Conservation (phyloP, 805 yeast species). For the Candida xiaguanensis region DNA sequence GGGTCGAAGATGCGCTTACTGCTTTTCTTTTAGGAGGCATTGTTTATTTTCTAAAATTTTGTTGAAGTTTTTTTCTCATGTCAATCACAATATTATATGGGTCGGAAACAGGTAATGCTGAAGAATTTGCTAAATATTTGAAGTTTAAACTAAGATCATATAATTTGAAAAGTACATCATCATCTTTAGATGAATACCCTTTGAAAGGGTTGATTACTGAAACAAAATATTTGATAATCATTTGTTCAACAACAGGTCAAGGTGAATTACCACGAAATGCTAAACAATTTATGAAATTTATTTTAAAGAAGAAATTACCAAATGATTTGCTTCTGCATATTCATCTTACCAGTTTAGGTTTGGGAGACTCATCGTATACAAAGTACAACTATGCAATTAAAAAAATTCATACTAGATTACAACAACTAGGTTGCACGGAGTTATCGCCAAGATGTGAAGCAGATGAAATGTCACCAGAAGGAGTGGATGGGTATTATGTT, state of each 20-base stretch:
- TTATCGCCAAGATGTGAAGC: conserved; percentile 77
- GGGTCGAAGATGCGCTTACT: not conserved
- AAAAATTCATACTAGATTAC: conserved; percentile 72
- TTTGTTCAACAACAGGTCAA: conserved; percentile 93
- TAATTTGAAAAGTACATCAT: conserved; percentile 46
- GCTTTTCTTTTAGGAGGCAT: conserved; percentile 24
- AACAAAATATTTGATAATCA: conserved; percentile 45
- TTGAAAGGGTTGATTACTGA: conserved; percentile 48
- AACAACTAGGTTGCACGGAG: conserved; percentile 79
- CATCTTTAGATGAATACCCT: conserved; percentile 59
- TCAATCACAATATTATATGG: conserved; percentile 71
- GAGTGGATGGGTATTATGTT: conserved; percentile 71
- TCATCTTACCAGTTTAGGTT: conserved; percentile 71
- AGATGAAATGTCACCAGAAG: conserved; percentile 79
- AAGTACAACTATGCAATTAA: conserved; percentile 84
- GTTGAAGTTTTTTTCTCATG: conserved; percentile 5
- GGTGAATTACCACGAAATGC: conserved; percentile 87
- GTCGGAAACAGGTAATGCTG: conserved; percentile 89
- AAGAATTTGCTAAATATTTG: conserved; percentile 73
- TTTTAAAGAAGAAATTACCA: conserved; percentile 65
- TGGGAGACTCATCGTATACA: conserved; percentile 92
- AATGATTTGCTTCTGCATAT: conserved; percentile 56
- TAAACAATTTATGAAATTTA: conserved; percentile 66
- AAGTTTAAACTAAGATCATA: conserved; percentile 52
- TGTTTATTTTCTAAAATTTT: not conserved